A percentile compares a stretch with the other conserved stretches of the same genome.
Conservation (phyloP, 2,329 filamentous ascomycete genomes). For the Ceratocystiopsis sp. region DNA sequence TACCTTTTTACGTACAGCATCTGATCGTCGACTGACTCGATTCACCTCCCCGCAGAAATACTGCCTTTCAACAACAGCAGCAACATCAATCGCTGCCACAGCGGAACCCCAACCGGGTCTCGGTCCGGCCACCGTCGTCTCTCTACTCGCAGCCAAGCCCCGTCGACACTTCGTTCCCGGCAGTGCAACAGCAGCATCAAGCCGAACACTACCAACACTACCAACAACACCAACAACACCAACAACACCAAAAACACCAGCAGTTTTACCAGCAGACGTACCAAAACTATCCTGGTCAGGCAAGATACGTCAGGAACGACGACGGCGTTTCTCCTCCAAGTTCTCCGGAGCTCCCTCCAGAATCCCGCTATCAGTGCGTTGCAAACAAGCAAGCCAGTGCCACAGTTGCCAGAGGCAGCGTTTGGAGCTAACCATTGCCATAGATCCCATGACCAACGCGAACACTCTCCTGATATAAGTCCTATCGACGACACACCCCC, state of each 20-base stretch:
- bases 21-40: no score
- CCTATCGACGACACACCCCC: conserved; percentile 28
- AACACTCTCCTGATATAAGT: conserved; percentile 1
- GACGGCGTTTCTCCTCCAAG: conserved; percentile 37
- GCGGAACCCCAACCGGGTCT: conserved; percentile 19
- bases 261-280: conserved; percentile 3
- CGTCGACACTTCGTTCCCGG: conserved; percentile 16
- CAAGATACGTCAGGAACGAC: background rate
- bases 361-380: no score
- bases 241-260: conserved; percentile 1
- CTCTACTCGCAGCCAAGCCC: conserved; percentile 42
- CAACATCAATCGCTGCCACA: conserved; percentile 1
- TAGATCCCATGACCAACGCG: conserved; percentile 2
- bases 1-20: no score
- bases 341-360: conserved; percentile 30
- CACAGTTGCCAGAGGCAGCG: background rate
- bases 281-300: conserved; percentile 4
- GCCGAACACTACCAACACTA: conserved; percentile 6
- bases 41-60: conserved; percentile 8
- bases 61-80: conserved; percentile 6
- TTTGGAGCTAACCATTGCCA: background rate
- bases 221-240: conserved; percentile 1
- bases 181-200: conserved; percentile 10
- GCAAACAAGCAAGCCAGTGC: no score
- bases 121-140: conserved; percentile 37